Percentiles rank a stretch among this genome's conserved stretches.
Evolutionary conservation across 345 rosid genomes (phyloP).

Genomic region (Iberis pinnata): DNA sequence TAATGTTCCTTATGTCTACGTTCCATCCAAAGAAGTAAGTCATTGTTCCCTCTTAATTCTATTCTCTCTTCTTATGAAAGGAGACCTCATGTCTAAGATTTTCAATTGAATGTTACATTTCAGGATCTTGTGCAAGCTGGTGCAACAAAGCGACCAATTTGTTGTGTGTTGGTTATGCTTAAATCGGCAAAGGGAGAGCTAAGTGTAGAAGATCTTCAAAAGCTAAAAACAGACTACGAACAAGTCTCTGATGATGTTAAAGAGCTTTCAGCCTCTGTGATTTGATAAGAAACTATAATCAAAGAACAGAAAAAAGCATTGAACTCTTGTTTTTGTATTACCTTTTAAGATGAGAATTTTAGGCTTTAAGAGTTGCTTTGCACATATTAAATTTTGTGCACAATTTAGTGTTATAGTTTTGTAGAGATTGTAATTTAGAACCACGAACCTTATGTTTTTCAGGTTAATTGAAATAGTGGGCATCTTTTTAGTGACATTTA

Average conservation of each 20-base stretch:
- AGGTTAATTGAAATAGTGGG: too few relatives aligned
- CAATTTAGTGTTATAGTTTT: too few relatives aligned
- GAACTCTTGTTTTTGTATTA: conserved; percentile 15
- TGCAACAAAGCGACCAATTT: conserved; percentile 87
- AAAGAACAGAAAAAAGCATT: too few relatives aligned
- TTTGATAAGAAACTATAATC: conserved; percentile 26
- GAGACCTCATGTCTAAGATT: neutral
- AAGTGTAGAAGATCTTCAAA: conserved; percentile 52
- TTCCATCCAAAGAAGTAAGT: conserved; percentile 81
- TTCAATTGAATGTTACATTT: neutral
- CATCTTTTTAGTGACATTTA: too few relatives aligned
- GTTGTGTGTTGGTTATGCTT: conserved; percentile 78
- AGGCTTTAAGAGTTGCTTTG: neutral
- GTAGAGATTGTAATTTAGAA: too few relatives aligned
- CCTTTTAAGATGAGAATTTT: neutral
- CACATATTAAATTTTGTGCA: neutral
- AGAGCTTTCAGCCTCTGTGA: conserved; percentile 51
- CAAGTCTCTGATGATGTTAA: conserved; percentile 58
- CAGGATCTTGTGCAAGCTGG: conserved; percentile 98
- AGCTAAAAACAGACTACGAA: conserved; percentile 52
- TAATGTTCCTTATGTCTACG: conserved; percentile 79
- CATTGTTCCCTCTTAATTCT: neutral
- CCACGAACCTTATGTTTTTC: too few relatives aligned
- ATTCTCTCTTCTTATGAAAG: neutral
- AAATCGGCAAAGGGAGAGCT: conserved; percentile 84